Evolutionary conservation across 2,329 filamentous ascomycete species (phyloP).

Genomic region (Amylocarpus encephaloides): DNA sequence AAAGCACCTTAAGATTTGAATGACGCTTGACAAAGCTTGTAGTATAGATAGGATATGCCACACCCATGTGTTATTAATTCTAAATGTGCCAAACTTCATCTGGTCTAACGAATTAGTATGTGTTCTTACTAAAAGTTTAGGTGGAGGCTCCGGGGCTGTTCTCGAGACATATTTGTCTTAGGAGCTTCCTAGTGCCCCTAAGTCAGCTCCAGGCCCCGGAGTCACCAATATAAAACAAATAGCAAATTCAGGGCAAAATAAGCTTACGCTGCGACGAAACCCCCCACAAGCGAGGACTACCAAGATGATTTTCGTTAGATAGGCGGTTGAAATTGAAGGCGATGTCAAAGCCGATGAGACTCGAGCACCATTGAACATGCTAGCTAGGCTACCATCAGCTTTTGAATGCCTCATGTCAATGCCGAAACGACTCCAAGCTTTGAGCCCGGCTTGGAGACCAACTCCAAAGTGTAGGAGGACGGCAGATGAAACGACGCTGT

Average conservation of each 20-base stretch:
- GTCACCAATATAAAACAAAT: too few relatives aligned
- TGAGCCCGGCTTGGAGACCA: background rate
- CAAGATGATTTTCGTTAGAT: slow-evolving; percentile 43
- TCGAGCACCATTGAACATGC: slow-evolving; percentile 1
- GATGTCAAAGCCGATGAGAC: slow-evolving; percentile 4
- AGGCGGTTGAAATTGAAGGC: slow-evolving; percentile 32
- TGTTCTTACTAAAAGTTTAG: too few relatives aligned
- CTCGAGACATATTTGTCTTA: too few relatives aligned
- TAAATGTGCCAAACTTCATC: slow-evolving; percentile 35
- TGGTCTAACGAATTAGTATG: too few relatives aligned
- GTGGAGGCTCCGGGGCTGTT: too few relatives aligned
- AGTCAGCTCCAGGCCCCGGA: too few relatives aligned
- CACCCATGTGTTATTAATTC: slow-evolving; percentile 14
- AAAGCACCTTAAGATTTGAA: background rate
- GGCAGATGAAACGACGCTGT: background rate
- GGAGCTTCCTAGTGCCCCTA: too few relatives aligned
- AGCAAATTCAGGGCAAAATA: too few relatives aligned
- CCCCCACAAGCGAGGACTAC: slow-evolving; percentile 23
- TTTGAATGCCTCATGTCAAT: too few relatives aligned
- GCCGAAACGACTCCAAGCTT: background rate
- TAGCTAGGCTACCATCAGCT: background rate
- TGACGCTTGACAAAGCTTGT: background rate
- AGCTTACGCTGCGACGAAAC: slow-evolving; percentile 38
- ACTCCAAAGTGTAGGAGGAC: background rate
- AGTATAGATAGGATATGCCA: slow-evolving; percentile 24